These are phyloP conservation scores for Suhomyces sp. DNA, from an alignment of 805 yeast species.

Conservation along the genomic window DNA sequence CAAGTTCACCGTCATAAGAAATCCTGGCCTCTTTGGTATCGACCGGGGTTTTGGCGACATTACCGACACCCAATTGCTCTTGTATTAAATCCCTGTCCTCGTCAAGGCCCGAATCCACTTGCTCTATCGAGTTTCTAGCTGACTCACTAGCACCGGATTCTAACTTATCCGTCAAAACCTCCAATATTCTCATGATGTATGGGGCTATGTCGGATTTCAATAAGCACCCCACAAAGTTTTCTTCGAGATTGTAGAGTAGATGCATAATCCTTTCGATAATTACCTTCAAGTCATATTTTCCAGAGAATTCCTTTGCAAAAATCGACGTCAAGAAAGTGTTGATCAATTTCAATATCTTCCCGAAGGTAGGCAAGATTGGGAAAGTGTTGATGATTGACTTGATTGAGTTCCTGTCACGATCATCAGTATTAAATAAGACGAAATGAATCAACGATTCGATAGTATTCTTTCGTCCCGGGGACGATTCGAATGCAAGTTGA, in stretches of 20 bases:
- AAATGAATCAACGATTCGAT: conserved; percentile 77
- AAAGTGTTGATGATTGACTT: conserved; percentile 22
- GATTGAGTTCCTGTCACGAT: conserved; percentile 10
- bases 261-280: conserved; percentile 51
- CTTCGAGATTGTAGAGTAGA: conserved; percentile 55
- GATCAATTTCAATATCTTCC: conserved; percentile 21
- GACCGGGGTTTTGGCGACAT: not conserved
- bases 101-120: not conserved
- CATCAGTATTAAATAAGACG: conserved; percentile 38
- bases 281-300: conserved; percentile 16
- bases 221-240: conserved; percentile 65
- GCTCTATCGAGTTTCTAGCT: not conserved
- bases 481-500: conserved; percentile 6
- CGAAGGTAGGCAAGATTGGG: conserved; percentile 38
- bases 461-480: conserved; percentile 1
- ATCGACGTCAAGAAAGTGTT: conserved; percentile 17
- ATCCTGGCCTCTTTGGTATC: not conserved
- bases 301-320: conserved; percentile 25
- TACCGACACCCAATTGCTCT: not conserved
- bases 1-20: not conserved
- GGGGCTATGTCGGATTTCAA: conserved; percentile 62
- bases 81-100: not conserved
- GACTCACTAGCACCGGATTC: not conserved
- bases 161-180: conserved; percentile 39
- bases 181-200: conserved; percentile 52